A percentile compares a stretch with the other conserved stretches of the same genome.
These are phyloP conservation scores for Hordeum vulgare DNA, from an alignment of 176 grass and related monocot species.

Conservation along the genomic window MorexV3_pseudomolecules_assembly NC_058523.1:371441199-371441698, in stretches of 20 bases:
- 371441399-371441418: constrained; percentile 82
- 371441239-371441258: not conserved
- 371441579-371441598: constrained; percentile 19
- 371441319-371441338: not conserved
- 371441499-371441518: constrained; percentile 49
- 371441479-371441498: constrained; percentile 62
- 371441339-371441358: constrained; percentile 32
- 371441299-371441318: not conserved
- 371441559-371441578: not conserved
- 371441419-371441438: constrained; percentile 77
- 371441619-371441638: not conserved
- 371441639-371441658: constrained; percentile 18
- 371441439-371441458: constrained; percentile 93
- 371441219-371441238: not conserved
- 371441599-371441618: constrained; percentile 29
- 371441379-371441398: constrained; percentile 82
- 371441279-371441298: not conserved
- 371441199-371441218: not conserved
- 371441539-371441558: not conserved
- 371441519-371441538: constrained; percentile 6
- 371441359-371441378: constrained; percentile 87
- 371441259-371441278: constrained; percentile 10
- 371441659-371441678: constrained; percentile 2
- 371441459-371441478: constrained; percentile 92
- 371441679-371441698: not conserved